A percentile compares a stretch with the other conserved stretches of the same genome.
Conservation (phyloP, 2,329 filamentous ascomycete species). For the Fusarium torulosum region DNA sequence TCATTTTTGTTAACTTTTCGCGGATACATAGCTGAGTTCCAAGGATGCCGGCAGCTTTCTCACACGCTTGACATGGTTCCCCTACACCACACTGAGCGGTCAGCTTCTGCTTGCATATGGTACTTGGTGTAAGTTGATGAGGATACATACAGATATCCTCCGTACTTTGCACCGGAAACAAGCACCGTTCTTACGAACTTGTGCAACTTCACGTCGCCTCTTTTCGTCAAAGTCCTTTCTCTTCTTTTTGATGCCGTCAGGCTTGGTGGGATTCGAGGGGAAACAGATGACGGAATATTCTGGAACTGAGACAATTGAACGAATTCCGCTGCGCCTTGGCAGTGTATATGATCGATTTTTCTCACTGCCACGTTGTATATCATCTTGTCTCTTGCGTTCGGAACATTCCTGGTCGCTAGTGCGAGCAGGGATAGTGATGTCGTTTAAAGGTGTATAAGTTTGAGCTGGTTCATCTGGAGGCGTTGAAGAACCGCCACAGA, state of each 20-base stretch:
- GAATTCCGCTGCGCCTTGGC: slow-evolving; percentile 8
- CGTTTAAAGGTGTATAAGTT: slow-evolving; percentile 22
- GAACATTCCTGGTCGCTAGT: slow-evolving; percentile 14
- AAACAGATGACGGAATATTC: slow-evolving; percentile 48
- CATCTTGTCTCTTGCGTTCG: slow-evolving; percentile 5
- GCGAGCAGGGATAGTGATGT: slow-evolving; percentile 24
- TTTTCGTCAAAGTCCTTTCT: slow-evolving; percentile 47
- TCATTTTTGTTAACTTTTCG: slow-evolving; percentile 48
- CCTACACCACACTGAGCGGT: slow-evolving; percentile 46
- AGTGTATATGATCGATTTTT: not conserved
- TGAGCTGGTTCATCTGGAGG: slow-evolving; percentile 24
- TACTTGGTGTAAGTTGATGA: not conserved
- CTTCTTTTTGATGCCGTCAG: slow-evolving; percentile 47
- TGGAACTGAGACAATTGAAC: slow-evolving; percentile 23
- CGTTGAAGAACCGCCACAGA: slow-evolving; percentile 37
- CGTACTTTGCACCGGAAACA: slow-evolving; percentile 48
- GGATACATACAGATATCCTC: slow-evolving; percentile 45
- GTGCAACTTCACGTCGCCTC: slow-evolving; percentile 46
- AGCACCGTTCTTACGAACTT: slow-evolving; percentile 46
- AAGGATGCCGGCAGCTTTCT: slow-evolving; percentile 45
- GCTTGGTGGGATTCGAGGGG: slow-evolving; percentile 47
- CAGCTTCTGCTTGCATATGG: slow-evolving; percentile 8
- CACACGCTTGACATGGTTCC: slow-evolving; percentile 44
- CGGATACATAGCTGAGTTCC: slow-evolving; percentile 46
- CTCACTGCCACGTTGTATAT: slow-evolving; percentile 4